Conservation (phyloP, 179 eudicot species). For the Monotropa hypopitys region DNA sequence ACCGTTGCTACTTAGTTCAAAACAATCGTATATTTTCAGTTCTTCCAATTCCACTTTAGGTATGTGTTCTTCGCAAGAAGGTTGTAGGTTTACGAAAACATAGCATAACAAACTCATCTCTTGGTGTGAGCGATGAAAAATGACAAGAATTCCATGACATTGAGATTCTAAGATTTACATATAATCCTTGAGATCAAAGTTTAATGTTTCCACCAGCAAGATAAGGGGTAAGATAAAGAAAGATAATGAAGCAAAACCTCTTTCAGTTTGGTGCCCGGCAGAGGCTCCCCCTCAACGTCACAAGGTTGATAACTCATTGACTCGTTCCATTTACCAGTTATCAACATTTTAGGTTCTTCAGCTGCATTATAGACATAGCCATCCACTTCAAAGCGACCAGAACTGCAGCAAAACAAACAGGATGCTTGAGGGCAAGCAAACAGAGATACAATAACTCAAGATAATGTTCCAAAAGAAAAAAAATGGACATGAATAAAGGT, state of each 20-base stretch:
- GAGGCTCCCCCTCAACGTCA: slow-evolving; percentile 91
- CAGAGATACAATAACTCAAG: not conserved
- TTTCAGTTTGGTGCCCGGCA: slow-evolving; percentile 74
- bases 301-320: slow-evolving; percentile 86
- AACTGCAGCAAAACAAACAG: slow-evolving; percentile 29
- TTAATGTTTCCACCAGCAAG: slow-evolving; percentile 2
- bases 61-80: too few species aligned
- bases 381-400: slow-evolving; percentile 96
- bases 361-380: slow-evolving; percentile 87
- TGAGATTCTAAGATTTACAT: not conserved
- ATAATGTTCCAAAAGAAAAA: not conserved
- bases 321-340: slow-evolving; percentile 96
- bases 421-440: not conserved
- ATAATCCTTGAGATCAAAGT: not conserved
- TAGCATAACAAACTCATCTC: too few species aligned
- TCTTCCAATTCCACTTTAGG: too few species aligned
- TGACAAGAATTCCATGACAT: not conserved
- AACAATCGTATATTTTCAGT: too few species aligned
- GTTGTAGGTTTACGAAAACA: not conserved
- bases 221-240: not conserved
- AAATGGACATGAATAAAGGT: not conserved
- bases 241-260: slow-evolving; percentile 39
- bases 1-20: too few species aligned
- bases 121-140: not conserved
- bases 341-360: slow-evolving; percentile 88